These are phyloP conservation scores for Paramecium pentaurelia DNA, from an alignment of 73 alveolate genomes.

Conservation along the genomic window DNA sequence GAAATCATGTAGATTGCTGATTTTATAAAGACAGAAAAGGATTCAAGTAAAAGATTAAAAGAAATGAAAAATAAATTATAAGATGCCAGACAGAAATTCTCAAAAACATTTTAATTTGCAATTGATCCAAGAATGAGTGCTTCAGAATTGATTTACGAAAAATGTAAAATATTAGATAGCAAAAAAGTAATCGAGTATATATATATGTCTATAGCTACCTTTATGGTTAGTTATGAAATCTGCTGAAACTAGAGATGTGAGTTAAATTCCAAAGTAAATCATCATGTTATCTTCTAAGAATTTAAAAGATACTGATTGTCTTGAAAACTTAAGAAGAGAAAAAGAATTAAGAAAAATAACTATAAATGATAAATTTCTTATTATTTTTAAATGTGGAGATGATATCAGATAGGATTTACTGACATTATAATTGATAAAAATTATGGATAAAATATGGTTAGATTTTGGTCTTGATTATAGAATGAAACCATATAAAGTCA, in stretches of 20 bases:
- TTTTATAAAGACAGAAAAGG: not conserved
- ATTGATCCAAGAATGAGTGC: constrained; percentile 61
- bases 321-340: not conserved
- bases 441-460: constrained; percentile 95
- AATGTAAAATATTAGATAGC: constrained; percentile 58
- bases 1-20: constrained; percentile 50
- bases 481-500: constrained; percentile 90
- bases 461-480: constrained; percentile 88
- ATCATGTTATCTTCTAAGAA: not conserved
- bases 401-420: constrained; percentile 95
- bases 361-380: constrained; percentile 25
- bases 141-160: constrained; percentile 27
- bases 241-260: constrained; percentile 34
- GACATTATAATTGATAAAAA: constrained; percentile 84
- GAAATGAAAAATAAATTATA: not conserved
- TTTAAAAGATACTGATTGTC: not conserved
- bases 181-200: constrained; percentile 63
- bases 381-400: constrained; percentile 95
- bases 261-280: not conserved
- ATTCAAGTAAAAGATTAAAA: not conserved
- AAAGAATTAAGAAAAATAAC: not conserved
- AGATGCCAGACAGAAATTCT: not conserved
- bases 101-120: constrained; percentile 53
- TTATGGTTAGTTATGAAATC: constrained; percentile 41
- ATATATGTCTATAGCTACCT: constrained; percentile 11